Percentiles rank a stretch among this genome's conserved stretches.
phyloP scores from a whole-genome alignment of 371 early-diverging fungal species.

The Lichtheimia corymbifera region DNA sequence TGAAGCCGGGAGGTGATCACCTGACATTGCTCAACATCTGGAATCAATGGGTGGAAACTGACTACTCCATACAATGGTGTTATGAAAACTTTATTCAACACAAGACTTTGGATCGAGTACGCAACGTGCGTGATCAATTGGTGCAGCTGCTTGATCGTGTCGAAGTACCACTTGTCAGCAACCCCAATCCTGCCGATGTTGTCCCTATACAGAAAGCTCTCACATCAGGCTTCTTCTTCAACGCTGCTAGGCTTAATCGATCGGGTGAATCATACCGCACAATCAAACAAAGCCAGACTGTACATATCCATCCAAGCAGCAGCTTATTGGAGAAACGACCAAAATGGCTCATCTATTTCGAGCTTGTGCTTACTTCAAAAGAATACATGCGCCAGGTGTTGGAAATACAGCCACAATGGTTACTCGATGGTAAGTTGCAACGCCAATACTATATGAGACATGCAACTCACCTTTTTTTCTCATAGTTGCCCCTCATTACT shows the following conservation, averaged over 20 bases:
- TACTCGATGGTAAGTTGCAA: slow-evolving; percentile 71
- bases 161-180: slow-evolving; percentile 80
- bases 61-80: slow-evolving; percentile 94
- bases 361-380: slow-evolving; percentile 90
- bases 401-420: slow-evolving; percentile 93
- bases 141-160: slow-evolving; percentile 91
- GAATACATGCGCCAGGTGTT: slow-evolving; percentile 95
- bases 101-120: slow-evolving; percentile 87
- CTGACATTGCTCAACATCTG: slow-evolving; percentile 90
- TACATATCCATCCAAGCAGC: slow-evolving; percentile 93
- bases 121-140: slow-evolving; percentile 94
- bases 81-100: slow-evolving; percentile 95
- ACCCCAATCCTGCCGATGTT: slow-evolving; percentile 76
- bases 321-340: slow-evolving; percentile 73
- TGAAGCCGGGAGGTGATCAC: slow-evolving; percentile 90
- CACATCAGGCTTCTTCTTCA: slow-evolving; percentile 94
- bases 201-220: slow-evolving; percentile 86
- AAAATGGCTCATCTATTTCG: slow-evolving; percentile 88
- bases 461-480: background rate
- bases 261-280: slow-evolving; percentile 91
- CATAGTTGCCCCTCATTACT: slow-evolving; percentile 90
- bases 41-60: slow-evolving; percentile 95
- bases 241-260: slow-evolving; percentile 81
- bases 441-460: background rate
- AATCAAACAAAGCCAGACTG: slow-evolving; percentile 88